Base-by-base conservation (phyloP, 2,329 filamentous ascomycete genomes). In the Pseudocercospora crystallina region DNA sequence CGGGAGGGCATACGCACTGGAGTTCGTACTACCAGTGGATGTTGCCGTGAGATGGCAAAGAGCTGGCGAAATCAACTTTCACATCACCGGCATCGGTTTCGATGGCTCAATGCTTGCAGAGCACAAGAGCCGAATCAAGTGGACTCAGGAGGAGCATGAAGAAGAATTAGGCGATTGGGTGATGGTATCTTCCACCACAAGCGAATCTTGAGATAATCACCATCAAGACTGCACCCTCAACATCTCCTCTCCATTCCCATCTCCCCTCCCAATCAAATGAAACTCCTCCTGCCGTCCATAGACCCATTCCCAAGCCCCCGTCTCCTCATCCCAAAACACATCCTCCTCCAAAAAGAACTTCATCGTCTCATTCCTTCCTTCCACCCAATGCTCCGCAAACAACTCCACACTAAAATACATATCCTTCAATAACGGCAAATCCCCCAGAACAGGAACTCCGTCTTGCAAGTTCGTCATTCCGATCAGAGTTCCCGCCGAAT, bases 381-480 rank as follows among this genome's bases (percentile, higher is more conserved):
- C 38, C 3, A 59, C 56, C 33, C 50, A 59, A 34, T 55, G 51
- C n/a, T 57, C 54, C 7, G 50, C 54, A 32, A 43, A 58, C 39
- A 59, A 41, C 47, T 61, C 58, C 12, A 61, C 42, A 15, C 56
- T 57, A 37, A 57, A 56, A 26, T 57, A 61, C 47, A 50, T 56
- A 12, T 56, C 29, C 39, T 50, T 41, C 41, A 59, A 20, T 30
- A 61, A 33, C 13, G 52, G 47, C 33, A 61, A 39, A 32, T 61
- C 56, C 5, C 58, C 58, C 3, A 59, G 43, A 0, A 61, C 42
- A 1, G 56, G 51, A 3, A 61, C 54, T 1, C 58, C 51, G 5
- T 54, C 49, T 44, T 59, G 56, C 12, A 59, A 34, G 44, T 59
- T 54, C 30, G 49, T 51, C 58, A 59, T 61, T n/a, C 56, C 58